Conservation (phyloP, 2,329 filamentous ascomycete species). For the Xylariaceae sp. region DNA sequence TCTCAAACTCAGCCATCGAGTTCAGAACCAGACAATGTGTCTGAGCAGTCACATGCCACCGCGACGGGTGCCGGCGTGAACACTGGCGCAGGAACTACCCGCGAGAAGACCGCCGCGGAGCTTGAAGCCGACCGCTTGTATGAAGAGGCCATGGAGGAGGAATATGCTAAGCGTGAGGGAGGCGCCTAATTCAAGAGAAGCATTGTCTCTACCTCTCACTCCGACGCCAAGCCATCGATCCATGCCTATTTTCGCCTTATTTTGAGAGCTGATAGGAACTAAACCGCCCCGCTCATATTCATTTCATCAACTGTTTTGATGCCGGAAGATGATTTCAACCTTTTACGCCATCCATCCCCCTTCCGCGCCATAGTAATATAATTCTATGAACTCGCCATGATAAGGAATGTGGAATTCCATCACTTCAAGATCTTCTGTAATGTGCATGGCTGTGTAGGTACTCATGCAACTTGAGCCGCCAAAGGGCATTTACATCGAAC, state of each 20-base stretch:
- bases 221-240: neutral
- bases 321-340: too few species aligned
- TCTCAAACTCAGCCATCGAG: conserved; percentile 4
- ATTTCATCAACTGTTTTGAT: too few species aligned
- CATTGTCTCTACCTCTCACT: neutral
- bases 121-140: conserved; percentile 46
- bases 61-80: conserved; percentile 43
- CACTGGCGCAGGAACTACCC: conserved; percentile 43
- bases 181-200: conserved; percentile 35
- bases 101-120: conserved; percentile 46
- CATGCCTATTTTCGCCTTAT: neutral
- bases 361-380: too few species aligned
- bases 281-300: too few species aligned
- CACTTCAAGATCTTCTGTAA: too few species aligned
- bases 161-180: conserved; percentile 51
- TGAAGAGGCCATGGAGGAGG: conserved; percentile 50
- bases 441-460: too few species aligned
- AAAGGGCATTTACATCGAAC: too few species aligned
- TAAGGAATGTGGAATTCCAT: too few species aligned
- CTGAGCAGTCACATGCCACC: conserved; percentile 4
- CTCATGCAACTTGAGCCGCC: too few species aligned
- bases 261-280: neutral
- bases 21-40: conserved; percentile 5
- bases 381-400: too few species aligned
- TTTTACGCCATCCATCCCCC: too few species aligned